Conservation (phyloP, 2,329 filamentous ascomycete species). For the Diaporthe nobilis region DNA sequence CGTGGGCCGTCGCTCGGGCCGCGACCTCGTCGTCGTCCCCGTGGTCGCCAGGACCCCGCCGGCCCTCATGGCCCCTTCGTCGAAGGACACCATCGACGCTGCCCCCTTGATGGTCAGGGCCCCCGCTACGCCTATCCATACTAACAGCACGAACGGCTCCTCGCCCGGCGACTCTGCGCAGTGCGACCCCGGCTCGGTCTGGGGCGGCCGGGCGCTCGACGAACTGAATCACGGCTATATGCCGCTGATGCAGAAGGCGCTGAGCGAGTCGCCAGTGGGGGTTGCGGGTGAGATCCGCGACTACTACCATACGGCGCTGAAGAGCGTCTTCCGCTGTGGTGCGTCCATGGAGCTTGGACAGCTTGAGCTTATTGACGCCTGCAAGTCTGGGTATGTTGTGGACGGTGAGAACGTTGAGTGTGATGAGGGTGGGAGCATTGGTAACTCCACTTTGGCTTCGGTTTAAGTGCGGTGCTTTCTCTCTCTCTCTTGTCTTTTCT, state of each 20-base stretch:
- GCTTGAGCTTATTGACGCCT: neutral
- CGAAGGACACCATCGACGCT: neutral
- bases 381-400: neutral
- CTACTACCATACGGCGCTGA: neutral
- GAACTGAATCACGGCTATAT: neutral
- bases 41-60: neutral
- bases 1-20: neutral
- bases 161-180: no score
- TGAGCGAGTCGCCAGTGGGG: neutral
- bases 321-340: neutral
- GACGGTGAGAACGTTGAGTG: neutral
- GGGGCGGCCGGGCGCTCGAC: neutral
- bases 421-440: neutral
- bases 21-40: neutral
- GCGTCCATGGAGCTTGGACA: neutral
- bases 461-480: neutral
- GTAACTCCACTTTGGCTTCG: neutral
- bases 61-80: neutral
- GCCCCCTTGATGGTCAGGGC: neutral
- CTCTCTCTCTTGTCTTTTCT: neutral
- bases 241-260: constrained; percentile 15
- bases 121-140: neutral
- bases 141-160: neutral
- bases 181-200: neutral
- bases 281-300: neutral